Base-by-base conservation (phyloP, 768 basidiomycete genomes). In the Boletus pseudo-olivaceus region DNA sequence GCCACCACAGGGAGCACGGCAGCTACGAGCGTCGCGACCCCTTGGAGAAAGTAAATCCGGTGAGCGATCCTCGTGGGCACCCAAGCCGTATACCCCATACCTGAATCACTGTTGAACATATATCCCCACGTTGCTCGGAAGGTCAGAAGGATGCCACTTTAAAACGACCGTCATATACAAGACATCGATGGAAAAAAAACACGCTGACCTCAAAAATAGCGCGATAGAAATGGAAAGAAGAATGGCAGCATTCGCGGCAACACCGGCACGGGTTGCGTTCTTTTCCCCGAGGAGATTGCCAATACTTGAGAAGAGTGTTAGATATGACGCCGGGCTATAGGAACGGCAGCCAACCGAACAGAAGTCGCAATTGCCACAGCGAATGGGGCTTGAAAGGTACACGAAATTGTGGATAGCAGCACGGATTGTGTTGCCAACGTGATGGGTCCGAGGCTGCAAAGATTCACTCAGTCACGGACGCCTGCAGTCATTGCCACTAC, bases 391-490 rank as follows among this genome's bases (percentile, higher is more conserved):
- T 96, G 93, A 71, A 82, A 95, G 2, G 84, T 85, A 3, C 81
- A 85, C 0, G 87, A 90, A 23, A 82, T 77, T 20, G 88, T 90
- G 20, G 82, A 84, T 33, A 88, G 75, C 11, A 98, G 75, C 2
- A 98, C 86, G 0, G 90, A 93, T 67, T 98, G 95, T 0, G 91
- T 84, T 0, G 97, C 96, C 7, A 99, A 78, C 5, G 82, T 76
- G 7, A 82, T 79, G 0, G 95, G 88, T 0, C 95, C 92, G 0
- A 97, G 75, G 37, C 89, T 90, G 55, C 35, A 54, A 43, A 64
- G 5, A 33, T 19, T 68, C 44, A n/a, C 63, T 67, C 15, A 64
- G 52, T 58, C 20, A 38, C 7, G 27, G 8, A 12, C 29, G 42
- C 27, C 3, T 5, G n/a, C 23, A 19, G 8, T 23, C 2, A 11